Percentiles rank a stretch among this genome's conserved stretches.
These are phyloP conservation scores for Auricularia sp. DNA, from an alignment of 768 basidiomycete genomes.

Conservation along the genomic window DNA sequence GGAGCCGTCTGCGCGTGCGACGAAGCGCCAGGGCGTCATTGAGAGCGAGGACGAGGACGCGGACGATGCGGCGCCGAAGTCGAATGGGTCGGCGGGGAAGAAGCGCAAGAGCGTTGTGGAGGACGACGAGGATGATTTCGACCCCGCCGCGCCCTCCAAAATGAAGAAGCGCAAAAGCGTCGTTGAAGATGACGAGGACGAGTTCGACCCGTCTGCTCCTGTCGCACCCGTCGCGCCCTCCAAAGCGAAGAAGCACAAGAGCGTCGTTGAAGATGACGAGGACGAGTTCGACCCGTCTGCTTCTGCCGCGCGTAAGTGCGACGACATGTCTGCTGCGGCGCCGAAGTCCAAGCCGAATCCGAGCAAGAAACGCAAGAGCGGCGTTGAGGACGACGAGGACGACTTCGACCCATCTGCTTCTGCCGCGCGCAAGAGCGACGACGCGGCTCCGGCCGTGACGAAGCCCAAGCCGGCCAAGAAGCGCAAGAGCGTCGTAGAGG, in stretches of 20 bases:
- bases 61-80: too few relatives aligned
- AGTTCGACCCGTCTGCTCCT: too few relatives aligned
- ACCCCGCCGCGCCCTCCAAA: too few relatives aligned
- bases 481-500: not conserved
- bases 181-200: too few relatives aligned
- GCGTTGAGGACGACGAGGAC: not conserved
- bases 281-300: not conserved
- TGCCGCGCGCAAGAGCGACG: not conserved
- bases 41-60: not conserved
- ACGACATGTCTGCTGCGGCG: not conserved
- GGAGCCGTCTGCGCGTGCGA: too few relatives aligned
- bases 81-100: not conserved
- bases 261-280: too few relatives aligned
- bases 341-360: not conserved
- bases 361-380: not conserved
- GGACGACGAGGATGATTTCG: too few relatives aligned
- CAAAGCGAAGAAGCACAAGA: not conserved
- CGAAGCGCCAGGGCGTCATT: not conserved
- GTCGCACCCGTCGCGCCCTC: too few relatives aligned
- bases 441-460: not conserved
- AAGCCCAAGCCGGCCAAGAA: not conserved
- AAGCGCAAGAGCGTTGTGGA: too few relatives aligned
- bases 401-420: not conserved
- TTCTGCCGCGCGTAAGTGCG: not conserved
- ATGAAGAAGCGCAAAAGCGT: too few relatives aligned